These are phyloP conservation scores for Rosa lucieae DNA, from an alignment of 306 rosid species.

Conservation along the genomic window DNA sequence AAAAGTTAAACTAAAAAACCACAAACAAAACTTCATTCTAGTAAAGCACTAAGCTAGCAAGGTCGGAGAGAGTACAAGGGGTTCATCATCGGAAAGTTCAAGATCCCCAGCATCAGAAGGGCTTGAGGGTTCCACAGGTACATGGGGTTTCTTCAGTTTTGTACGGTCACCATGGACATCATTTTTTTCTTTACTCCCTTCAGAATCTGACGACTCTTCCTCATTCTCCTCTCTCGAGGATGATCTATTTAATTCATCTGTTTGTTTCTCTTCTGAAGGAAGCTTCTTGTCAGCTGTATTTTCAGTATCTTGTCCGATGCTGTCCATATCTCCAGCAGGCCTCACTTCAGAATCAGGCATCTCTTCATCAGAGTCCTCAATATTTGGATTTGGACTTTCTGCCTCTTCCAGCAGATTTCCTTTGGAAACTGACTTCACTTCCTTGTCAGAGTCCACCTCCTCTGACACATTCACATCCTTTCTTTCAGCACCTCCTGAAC, in stretches of 20 bases:
- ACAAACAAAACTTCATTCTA: not conserved
- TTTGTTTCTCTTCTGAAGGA: slow-evolving; percentile 54
- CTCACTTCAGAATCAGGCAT: slow-evolving; percentile 41
- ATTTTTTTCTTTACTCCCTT: slow-evolving; percentile 41
- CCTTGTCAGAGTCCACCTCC: slow-evolving; percentile 48
- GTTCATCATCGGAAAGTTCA: slow-evolving; percentile 84
- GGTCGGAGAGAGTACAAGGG: slow-evolving; percentile 62
- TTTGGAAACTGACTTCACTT: slow-evolving; percentile 48
- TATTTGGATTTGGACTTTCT: slow-evolving; percentile 31
- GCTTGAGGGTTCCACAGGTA: slow-evolving; percentile 28
- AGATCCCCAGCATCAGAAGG: slow-evolving; percentile 30
- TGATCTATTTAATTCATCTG: slow-evolving; percentile 43
- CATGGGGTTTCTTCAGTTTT: slow-evolving; percentile 36
- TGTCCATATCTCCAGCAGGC: slow-evolving; percentile 42
- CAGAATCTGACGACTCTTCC: slow-evolving; percentile 44
- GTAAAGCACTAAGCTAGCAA: slow-evolving; percentile 3
- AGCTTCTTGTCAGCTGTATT: slow-evolving; percentile 38
- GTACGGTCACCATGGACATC: slow-evolving; percentile 34
- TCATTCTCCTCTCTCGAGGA: slow-evolving; percentile 43
- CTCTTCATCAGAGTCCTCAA: slow-evolving; percentile 52
- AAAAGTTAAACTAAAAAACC: not conserved
- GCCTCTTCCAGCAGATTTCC: slow-evolving; percentile 34
- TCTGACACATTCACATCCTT: slow-evolving; percentile 33
- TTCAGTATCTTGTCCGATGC: slow-evolving; percentile 40
- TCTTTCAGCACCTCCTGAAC: slow-evolving; percentile 55